Conservation (phyloP, 108 stramenopile genomes). For the Nitzschia sp. region DNA sequence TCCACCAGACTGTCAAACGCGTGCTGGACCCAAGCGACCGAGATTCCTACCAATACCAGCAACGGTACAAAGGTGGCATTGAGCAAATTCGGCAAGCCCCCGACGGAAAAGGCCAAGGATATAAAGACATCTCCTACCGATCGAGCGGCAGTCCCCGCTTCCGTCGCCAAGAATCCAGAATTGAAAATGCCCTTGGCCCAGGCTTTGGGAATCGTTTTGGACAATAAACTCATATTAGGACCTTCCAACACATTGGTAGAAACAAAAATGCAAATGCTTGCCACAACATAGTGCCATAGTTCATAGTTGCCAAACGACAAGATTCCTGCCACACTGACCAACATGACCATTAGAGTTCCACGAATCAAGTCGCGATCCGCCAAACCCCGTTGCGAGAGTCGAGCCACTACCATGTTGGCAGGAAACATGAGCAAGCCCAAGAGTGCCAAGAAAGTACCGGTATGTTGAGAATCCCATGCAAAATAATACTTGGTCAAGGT, state of each 20-base stretch:
- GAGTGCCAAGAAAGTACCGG: constrained; percentile 53
- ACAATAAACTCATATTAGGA: constrained; percentile 81
- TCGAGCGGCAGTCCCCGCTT: constrained; percentile 88
- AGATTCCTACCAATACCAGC: constrained; percentile 11
- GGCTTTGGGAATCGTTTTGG: constrained; percentile 77
- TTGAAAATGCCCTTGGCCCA: constrained; percentile 88
- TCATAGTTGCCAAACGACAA: constrained; percentile 45
- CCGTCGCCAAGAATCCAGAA: constrained; percentile 88
- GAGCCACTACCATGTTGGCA: constrained; percentile 58
- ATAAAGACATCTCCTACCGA: constrained; percentile 70
- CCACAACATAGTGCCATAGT: constrained; percentile 49
- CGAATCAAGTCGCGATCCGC: constrained; percentile 65
- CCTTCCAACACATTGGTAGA: constrained; percentile 65
- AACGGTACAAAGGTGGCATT: constrained; percentile 40
- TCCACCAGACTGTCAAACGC: constrained; percentile 15
- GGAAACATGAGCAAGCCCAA: constrained; percentile 69
- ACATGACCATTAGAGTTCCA: constrained; percentile 41
- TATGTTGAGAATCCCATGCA: constrained; percentile 43
- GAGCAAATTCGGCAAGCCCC: constrained; percentile 49
- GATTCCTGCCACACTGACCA: constrained; percentile 51
- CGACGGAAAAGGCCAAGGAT: constrained; percentile 26
- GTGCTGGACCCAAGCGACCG: not conserved
- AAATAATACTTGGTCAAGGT: constrained; percentile 59
- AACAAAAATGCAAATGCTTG: constrained; percentile 56
- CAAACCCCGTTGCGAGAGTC: constrained; percentile 32